Evolutionary conservation across 768 basidiomycete genomes (phyloP), one percentile per base, ranked within the genome.

Genomic region (Macrolepiota fuliginosa): DNA sequence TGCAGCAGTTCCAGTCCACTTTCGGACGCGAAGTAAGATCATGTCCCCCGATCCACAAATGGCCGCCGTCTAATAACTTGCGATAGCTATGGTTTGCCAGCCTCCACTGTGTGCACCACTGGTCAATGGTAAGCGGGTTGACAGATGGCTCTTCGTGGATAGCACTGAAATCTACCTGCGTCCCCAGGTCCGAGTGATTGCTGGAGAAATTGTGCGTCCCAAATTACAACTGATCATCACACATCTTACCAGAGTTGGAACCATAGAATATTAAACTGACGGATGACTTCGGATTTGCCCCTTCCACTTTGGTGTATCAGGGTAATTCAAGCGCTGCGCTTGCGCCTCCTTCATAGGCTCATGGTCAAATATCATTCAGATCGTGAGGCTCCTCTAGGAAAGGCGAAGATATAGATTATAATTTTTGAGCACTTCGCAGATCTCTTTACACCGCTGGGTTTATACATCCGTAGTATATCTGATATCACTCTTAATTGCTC

Each of bases 101-200:
- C 24, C 74, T 94, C 35, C 92, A 94, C 68, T 92, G 92, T 46
- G 88, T 94, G 25, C 92, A 94, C 73, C 92, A 94, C 70, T 94
- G 91, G 91, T 92, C 91, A 19, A 92, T 92, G 89, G 90, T 91
- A 70, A 65, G 82, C n/a, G 40, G 46, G 39, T 29, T 39, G 19
- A 42, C 45, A 24, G 10, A 45, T 51, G 15, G 7, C 29, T 29
- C 56, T 54, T 32, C 64, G 40, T 54, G 60, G 42, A 47, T 66
- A 56, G 46, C 17, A 11, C 15, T 45, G 36, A 61, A 37, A 51
- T 47, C 37, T 19, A 45, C 58, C 40, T 54, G 58, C 62, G 19
- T 37, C 15, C 61, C 37, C 35, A 92, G 91, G 81, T 94, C 57
- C 88, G 92, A 55, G 88, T 92, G 15, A 89, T 94, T 63, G 88